Evolutionary conservation across 2,329 filamentous ascomycete species (phyloP), one percentile per base, ranked within the genome.

Genomic region (Paraphaeosphaeria sporulosa): DNA sequence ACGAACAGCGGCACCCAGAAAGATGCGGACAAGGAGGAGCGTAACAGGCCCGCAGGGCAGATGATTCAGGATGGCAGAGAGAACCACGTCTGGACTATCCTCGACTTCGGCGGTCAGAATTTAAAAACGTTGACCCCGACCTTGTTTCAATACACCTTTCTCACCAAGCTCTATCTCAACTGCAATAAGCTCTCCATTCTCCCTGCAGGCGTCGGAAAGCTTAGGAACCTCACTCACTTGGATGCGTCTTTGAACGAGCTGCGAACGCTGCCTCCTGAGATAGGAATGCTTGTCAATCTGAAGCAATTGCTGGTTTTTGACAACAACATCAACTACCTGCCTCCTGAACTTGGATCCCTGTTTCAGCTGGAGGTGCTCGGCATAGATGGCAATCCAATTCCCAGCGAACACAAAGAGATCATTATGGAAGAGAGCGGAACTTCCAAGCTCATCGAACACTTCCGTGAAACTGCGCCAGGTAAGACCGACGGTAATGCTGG

Each of bases 61-160:
- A 68, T 77, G 44, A 74, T 71, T 27, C 73, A 74, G n/a, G 72
- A 77, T 48, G 70, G 58, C 13, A 72, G 79, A 59, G 76, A 80
- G 69, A 81, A 75, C 65, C 91, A 97, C 77, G 90, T 94, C 71
- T 98, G 95, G 95, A 88, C 92, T 76, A 93, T 94, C 65, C 84
- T 99, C 69, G 95, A 99, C 78, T 90, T 98, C 76, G 95, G 94
- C 69, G 95, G 95, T n/a, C 95, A 98, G 81, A 94, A 94, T 21
- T 83, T 99, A 51, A 90, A 93, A 67, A 91, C 93, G 60, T 84
- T 99, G 34, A 89, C 93, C 0, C 82, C 87, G 9, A 87, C 90
- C 47, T 83, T 99, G 34, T 98, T 98, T 81, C 79, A 80, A 67
- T 99, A 98, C 79, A 86, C 86, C 47, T 98, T 99, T 77, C 83